phyloP scores from a whole-genome alignment of 1,284 basidiomycete species.

The Rhodotorula sp. region DNA sequence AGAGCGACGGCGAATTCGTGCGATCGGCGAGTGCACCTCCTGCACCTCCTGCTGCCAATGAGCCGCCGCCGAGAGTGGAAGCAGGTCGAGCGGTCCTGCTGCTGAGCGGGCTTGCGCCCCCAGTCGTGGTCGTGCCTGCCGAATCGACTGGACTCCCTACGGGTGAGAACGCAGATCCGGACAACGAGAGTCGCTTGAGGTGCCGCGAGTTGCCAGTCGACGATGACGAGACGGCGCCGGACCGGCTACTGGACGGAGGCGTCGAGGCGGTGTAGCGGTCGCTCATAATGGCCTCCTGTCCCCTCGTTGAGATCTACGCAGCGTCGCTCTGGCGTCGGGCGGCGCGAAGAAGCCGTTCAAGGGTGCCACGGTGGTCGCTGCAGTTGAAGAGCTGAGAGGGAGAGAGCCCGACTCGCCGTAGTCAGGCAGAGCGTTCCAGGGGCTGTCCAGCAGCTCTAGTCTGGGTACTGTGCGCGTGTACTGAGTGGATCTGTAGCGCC shows the following conservation, averaged over 20 bases:
- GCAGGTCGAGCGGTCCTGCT: no score
- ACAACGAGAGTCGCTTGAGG: slow-evolving; percentile 29
- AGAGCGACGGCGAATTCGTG: slow-evolving; percentile 2
- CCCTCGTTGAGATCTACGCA: background rate
- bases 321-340: no score
- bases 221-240: background rate
- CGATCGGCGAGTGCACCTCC: background rate
- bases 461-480: no score
- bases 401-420: no score
- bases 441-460: no score
- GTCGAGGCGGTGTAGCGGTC: background rate
- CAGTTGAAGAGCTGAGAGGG: no score
- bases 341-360: no score
- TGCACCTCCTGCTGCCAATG: background rate
- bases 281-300: background rate
- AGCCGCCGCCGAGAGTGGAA: no score
- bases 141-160: background rate
- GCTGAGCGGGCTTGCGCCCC: background rate
- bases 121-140: background rate
- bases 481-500: no score
- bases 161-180: slow-evolving; percentile 3
- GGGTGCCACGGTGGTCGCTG: no score
- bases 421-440: no score
- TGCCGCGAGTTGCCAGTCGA: slow-evolving; percentile 6
- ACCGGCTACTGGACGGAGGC: background rate